phyloP scores from a whole-genome alignment of 306 rosid genomes.

The Clitoria ternatea region DNA sequence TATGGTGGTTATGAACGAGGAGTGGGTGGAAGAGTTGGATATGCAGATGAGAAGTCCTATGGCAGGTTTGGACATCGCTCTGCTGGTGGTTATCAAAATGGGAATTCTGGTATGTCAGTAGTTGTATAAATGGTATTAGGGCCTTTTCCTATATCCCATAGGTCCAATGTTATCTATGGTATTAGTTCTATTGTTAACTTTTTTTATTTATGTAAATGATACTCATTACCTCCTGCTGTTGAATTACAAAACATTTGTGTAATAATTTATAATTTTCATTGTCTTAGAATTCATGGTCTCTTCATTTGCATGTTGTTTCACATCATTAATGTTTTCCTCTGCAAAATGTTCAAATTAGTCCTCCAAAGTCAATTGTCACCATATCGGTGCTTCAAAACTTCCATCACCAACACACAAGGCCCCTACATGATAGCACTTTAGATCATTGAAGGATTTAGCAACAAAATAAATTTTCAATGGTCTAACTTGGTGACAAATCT shows the following conservation, averaged over 20 bases:
- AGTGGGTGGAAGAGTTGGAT: conserved; percentile 69
- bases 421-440: no score
- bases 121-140: conserved; percentile 2
- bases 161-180: not conserved
- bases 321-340: no score
- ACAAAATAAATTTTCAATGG: no score
- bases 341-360: no score
- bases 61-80: conserved; percentile 77
- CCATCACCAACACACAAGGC: no score
- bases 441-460: no score
- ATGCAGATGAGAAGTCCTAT: conserved; percentile 72
- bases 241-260: not conserved
- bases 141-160: not conserved
- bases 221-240: not conserved
- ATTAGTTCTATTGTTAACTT: not conserved
- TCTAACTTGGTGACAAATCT: no score
- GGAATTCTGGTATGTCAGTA: conserved; percentile 52
- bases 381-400: no score
- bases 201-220: not conserved
- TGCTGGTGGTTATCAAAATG: conserved; percentile 64
- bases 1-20: conserved; percentile 84
- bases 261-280: not conserved
- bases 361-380: no score
- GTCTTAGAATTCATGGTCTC: not conserved
- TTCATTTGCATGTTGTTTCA: conserved; percentile 5